Percentiles rank a stretch among this genome's conserved stretches.
Evolutionary conservation across 1,284 basidiomycete genomes (phyloP).

Genomic region (Cerioporus squamosus): DNA sequence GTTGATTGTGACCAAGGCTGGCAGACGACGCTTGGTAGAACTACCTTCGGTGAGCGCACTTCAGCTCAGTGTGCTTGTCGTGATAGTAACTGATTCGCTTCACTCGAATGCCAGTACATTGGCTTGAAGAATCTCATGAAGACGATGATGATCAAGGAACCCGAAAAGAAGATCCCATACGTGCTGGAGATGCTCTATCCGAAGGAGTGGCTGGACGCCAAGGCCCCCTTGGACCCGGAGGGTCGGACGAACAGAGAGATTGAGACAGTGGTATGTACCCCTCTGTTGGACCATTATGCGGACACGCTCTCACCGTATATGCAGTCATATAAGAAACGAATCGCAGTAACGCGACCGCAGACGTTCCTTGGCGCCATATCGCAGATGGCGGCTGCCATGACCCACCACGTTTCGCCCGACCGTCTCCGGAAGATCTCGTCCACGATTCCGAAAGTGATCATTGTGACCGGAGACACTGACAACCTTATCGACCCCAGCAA

Average conservation of each 20-base stretch:
- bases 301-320: neutral
- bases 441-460: constrained; percentile 62
- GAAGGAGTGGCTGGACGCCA: constrained; percentile 56
- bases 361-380: constrained; percentile 67
- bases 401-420: constrained; percentile 65
- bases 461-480: constrained; percentile 81
- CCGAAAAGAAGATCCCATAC: constrained; percentile 54
- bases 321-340: constrained; percentile 57
- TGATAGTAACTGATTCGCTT: too few relatives aligned
- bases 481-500: constrained; percentile 63
- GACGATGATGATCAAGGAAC: constrained; percentile 52
- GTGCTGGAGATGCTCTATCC: constrained; percentile 69
- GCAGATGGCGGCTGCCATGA: constrained; percentile 76
- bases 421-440: constrained; percentile 60
- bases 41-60: constrained; percentile 58
- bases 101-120: neutral
- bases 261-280: constrained; percentile 50
- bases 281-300: neutral
- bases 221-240: constrained; percentile 50
- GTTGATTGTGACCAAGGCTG: constrained; percentile 75
- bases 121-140: constrained; percentile 28
- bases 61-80: neutral
- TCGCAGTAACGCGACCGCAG: constrained; percentile 63
- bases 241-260: constrained; percentile 68
- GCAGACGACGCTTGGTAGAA: constrained; percentile 58